Base-by-base conservation (phyloP, 1,284 basidiomycete genomes). In the Ganoderma resinaceum region DNA sequence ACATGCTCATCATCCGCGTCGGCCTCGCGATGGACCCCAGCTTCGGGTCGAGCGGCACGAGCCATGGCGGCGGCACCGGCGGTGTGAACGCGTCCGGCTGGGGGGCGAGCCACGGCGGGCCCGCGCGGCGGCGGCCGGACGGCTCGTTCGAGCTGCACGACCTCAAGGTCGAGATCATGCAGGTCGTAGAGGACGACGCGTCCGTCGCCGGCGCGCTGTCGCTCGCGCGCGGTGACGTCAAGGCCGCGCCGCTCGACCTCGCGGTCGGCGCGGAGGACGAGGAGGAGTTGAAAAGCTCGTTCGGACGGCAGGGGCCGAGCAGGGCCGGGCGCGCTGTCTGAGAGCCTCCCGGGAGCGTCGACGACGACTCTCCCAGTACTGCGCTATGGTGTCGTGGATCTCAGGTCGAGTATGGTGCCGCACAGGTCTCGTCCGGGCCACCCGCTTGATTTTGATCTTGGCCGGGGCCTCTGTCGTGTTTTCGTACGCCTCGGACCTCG, bases 1-100 rank as follows among this genome's bases (percentile, higher is more conserved):
- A 77, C 72, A 76, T 77, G 74, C 75, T 76, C 69, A 76, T 76
- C 72, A 76, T 77, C 62, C 76, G 74, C 67, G 63, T 70, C 59
- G 67, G 71, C 57, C 52, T 76, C 67, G 70, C 73, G 0, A 68
- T 65, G 55, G 73, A 71, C 58, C 69, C 68, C 61, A 63, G 62
- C 57, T 62, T 69, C 53, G 59, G 55, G 16, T 42, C 42, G 0
- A 43, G 29, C 18, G 20, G 18, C 40, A 61, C 55, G 4, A 31
- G 23, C 40, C 26, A 33, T 46, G 26, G 65, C 20, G 40, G 42
- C 40, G 43, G 23, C 40, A 33, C 26, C 55, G 26, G 65, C 20
- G 40, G 42, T 40, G 43, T n/a, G 3, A 23, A 8, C 9, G 20
- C 18, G 6, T n/a, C 18, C 33, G 31, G 16, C 55, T 57, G 55